These are phyloP conservation scores for Saccharomycopsis fodiens DNA, from an alignment of 805 yeast species.

Conservation along the genomic window DNA sequence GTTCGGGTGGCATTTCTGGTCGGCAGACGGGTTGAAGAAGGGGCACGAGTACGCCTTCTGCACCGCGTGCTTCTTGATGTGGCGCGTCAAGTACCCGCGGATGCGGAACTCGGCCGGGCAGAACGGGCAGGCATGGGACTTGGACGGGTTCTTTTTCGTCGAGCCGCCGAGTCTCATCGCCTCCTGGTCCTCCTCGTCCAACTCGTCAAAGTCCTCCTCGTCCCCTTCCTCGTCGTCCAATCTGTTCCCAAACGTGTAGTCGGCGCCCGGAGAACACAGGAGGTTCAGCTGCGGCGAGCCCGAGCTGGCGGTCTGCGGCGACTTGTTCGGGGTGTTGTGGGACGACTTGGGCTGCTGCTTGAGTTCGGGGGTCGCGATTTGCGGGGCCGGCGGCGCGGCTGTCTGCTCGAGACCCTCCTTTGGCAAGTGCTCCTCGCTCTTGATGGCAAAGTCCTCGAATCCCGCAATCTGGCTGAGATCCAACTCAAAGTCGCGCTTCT, in stretches of 20 bases:
- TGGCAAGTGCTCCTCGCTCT: slow-evolving; percentile 8
- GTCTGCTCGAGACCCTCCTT: not conserved
- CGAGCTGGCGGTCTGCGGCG: slow-evolving; percentile 20
- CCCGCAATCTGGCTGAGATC: not conserved
- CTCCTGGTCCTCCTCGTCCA: not conserved
- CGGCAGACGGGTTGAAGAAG: slow-evolving; percentile 34
- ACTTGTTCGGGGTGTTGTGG: slow-evolving; percentile 24
- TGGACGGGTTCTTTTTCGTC: slow-evolving; percentile 74
- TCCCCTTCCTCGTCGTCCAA: slow-evolving; percentile 5
- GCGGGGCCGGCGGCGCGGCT: slow-evolving; percentile 4
- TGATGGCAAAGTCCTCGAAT: slow-evolving; percentile 1
- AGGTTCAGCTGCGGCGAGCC: slow-evolving; percentile 12
- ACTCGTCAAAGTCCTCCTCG: slow-evolving; percentile 9
- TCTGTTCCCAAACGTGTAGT: slow-evolving; percentile 17
- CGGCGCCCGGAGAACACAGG: slow-evolving; percentile 17
- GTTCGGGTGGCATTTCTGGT: slow-evolving; percentile 58
- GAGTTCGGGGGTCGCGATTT: slow-evolving; percentile 18
- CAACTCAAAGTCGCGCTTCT: not conserved
- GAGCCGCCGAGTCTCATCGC: slow-evolving; percentile 22
- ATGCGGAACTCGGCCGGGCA: slow-evolving; percentile 85
- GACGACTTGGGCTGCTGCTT: slow-evolving; percentile 14
- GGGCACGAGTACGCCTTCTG: slow-evolving; percentile 78
- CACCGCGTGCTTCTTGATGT: slow-evolving; percentile 70
- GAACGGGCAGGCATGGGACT: slow-evolving; percentile 68
- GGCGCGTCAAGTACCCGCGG: slow-evolving; percentile 79